Conservation (phyloP, 768 basidiomycete genomes). For the Boletus rufocinnamomeus region DNA sequence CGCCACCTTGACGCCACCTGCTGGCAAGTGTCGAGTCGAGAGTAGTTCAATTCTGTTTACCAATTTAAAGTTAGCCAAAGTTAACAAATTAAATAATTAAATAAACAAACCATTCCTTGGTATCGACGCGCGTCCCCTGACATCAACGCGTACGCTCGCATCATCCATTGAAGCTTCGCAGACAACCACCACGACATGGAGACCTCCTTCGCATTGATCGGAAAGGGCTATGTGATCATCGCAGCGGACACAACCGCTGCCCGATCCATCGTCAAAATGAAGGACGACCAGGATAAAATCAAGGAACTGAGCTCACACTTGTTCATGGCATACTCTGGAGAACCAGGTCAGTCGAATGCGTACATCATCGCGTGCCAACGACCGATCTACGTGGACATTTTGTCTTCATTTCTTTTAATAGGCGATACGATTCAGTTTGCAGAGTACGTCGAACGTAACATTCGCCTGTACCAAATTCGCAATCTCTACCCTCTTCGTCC, state of each 20-base stretch:
- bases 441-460: conserved; percentile 94
- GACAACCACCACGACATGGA: conserved; percentile 60
- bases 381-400: not conserved
- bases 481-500: conserved; percentile 89
- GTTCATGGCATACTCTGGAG: conserved; percentile 93
- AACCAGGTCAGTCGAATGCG: conserved; percentile 62
- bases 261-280: conserved; percentile 97
- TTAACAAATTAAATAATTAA: conserved; percentile 10
- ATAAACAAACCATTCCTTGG: conserved; percentile 11
- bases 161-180: conserved; percentile 5
- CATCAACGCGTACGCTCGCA: conserved; percentile 22
- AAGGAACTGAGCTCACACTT: conserved; percentile 87
- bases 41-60: not conserved
- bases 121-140: conserved; percentile 34
- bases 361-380: not conserved
- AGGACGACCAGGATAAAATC: conserved; percentile 95
- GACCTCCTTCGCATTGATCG: conserved; percentile 85
- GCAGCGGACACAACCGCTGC: conserved; percentile 89
- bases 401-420: conserved; percentile 28
- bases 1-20: not conserved
- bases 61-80: conserved; percentile 1
- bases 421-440: conserved; percentile 97
- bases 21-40: too few species aligned
- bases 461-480: conserved; percentile 94
- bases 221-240: conserved; percentile 91